Evolutionary conservation across 106 monocot genomes (phyloP), one percentile per base, ranked within the genome.

Genomic region (Allium cepa): DNA sequence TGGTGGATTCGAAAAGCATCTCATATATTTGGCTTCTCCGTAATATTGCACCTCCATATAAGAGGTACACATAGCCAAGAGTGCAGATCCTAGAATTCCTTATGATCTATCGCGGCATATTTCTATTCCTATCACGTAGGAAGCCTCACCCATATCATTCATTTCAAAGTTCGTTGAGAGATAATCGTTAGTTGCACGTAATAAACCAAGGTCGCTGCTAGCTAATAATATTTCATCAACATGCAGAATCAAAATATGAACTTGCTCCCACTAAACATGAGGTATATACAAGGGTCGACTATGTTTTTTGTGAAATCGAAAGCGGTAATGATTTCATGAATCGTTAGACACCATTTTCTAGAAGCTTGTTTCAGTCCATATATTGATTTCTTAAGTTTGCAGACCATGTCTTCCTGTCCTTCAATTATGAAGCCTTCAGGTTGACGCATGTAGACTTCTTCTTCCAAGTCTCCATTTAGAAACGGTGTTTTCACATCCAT

Each of bases 341-440:
- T 2, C 55, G 1, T 55, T 12, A 55, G 11, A n/a, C 4, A 55
- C 4, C 55, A 55, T 55, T 55, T 2, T n/a, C 55, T 12, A 55
- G 55, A 55, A 55, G 55, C 55, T 55, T 55, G 55, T 55, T 55
- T n/a, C n/a, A 55, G 55, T 55, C 55, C 55, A 55, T 5, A 55
- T 55, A 55, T 55, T 11, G 55, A 55, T 55, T 55, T 55, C 1
- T 55, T 55, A 5, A 55, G 55, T n/a, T 55, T 55, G 15, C 15
- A 3, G 15, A 55, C 55, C 4, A 12, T 55, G 15, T 55, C 13
- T 12, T 11, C 55, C 4, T 55, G 13, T 55, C 55, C 55, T 55
- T 55, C 15, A n/a, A 55, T 11, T 55, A n/a, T 2, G 15, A 55
- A 55, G 15, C 55, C 55, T 55, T 55, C 55, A 12, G 55, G 15